Evolutionary conservation across 176 grass and related monocot species (phyloP).

Genomic region (Panicum miliaceum): DNA sequence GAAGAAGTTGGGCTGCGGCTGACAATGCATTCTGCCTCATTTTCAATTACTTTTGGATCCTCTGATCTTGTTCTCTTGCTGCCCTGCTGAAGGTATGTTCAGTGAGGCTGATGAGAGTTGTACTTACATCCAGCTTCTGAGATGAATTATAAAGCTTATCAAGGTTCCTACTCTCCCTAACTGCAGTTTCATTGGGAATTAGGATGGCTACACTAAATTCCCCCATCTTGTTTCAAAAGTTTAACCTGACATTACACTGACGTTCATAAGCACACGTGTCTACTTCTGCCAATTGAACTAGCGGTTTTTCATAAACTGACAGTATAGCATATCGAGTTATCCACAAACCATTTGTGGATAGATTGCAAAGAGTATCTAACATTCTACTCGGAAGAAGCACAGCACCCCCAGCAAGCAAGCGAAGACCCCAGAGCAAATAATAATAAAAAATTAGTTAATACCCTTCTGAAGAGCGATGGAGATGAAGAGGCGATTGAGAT

Average conservation of each 20-base stretch:
- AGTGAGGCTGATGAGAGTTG: not conserved
- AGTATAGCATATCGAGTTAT: not conserved
- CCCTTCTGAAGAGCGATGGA: too few species aligned
- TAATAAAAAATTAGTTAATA: not conserved
- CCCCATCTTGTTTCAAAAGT: not conserved
- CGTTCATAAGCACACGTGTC: not conserved
- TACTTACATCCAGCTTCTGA: not conserved
- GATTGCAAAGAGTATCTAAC: not conserved
- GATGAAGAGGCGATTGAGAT: not conserved
- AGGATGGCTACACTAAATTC: not conserved
- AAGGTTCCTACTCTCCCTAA: not conserved
- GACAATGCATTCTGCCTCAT: not conserved
- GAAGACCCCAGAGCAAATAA: too few species aligned
- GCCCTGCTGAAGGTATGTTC: constrained; percentile 2
- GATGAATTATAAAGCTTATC: not conserved
- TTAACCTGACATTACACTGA: not conserved
- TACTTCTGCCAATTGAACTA: not conserved
- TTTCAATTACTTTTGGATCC: not conserved
- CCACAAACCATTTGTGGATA: not conserved
- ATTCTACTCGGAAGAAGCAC: constrained; percentile 4
- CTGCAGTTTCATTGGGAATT: not conserved
- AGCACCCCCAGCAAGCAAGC: not conserved
- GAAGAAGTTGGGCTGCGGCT: not conserved
- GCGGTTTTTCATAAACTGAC: not conserved
- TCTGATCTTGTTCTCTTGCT: not conserved